A percentile compares a stretch with the other conserved stretches of the same genome.
Evolutionary conservation across 768 basidiomycete species (phyloP).

Genomic region (Paxillus ammoniavirescens): DNA sequence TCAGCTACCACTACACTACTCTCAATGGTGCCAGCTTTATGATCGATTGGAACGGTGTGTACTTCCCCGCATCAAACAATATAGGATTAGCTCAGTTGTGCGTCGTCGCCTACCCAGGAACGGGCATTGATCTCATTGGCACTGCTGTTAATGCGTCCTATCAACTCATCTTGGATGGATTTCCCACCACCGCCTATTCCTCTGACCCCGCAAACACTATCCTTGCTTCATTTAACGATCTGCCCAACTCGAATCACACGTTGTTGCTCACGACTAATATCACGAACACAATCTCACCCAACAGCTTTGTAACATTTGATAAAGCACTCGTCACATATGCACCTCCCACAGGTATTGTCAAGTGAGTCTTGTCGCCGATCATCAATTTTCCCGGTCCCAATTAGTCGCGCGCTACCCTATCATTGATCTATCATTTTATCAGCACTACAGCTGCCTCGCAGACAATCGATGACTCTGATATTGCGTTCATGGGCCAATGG

Average conservation of each 20-base stretch:
- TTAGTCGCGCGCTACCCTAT: constrained; percentile 9
- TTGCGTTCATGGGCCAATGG: constrained; percentile 61
- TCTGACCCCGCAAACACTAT: constrained; percentile 33
- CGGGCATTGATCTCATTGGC: constrained; percentile 60
- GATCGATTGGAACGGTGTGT: constrained; percentile 63
- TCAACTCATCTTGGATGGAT: constrained; percentile 52
- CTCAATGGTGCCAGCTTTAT: constrained; percentile 53
- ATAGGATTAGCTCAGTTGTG: constrained; percentile 3
- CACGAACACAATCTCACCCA: constrained; percentile 28
- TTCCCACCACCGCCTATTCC: constrained; percentile 21
- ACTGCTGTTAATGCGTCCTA: constrained; percentile 46
- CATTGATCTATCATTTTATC: constrained; percentile 20
- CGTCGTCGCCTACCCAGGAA: constrained; percentile 44
- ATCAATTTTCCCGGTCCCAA: constrained; percentile 2
- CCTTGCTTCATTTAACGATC: constrained; percentile 48
- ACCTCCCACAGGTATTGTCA: constrained; percentile 28
- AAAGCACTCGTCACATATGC: constrained; percentile 48
- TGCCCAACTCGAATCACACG: constrained; percentile 51
- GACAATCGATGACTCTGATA: constrained; percentile 41
- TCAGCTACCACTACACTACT: constrained; percentile 62
- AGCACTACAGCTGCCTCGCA: constrained; percentile 37
- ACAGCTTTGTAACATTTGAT: constrained; percentile 53
- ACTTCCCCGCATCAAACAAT: background rate
- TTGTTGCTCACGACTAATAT: constrained; percentile 52
- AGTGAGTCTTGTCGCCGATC: constrained; percentile 32